Evolutionary conservation across 2,329 filamentous ascomycete species (phyloP).

Genomic region (Phialemoniopsis sp.): DNA sequence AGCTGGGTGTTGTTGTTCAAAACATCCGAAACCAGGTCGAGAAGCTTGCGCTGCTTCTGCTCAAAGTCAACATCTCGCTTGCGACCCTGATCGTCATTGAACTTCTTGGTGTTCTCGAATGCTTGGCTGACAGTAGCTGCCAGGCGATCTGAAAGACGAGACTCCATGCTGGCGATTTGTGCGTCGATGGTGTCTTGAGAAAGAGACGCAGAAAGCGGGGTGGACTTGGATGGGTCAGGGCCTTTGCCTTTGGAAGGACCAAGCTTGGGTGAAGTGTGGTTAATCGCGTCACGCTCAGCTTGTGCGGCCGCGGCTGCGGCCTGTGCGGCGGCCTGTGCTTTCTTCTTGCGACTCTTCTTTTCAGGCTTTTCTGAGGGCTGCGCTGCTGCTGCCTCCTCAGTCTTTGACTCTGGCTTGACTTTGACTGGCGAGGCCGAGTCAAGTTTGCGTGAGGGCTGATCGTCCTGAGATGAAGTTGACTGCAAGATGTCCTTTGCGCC

Average conservation of each 20-base stretch:
- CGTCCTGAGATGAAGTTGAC: slow-evolving; percentile 18
- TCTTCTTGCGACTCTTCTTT: slow-evolving; percentile 63
- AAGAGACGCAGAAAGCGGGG: slow-evolving; percentile 16
- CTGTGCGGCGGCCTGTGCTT: slow-evolving; percentile 44
- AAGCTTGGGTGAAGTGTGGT: slow-evolving; percentile 25
- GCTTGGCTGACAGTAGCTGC: slow-evolving; percentile 51
- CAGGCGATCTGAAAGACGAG: slow-evolving; percentile 41
- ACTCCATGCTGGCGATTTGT: slow-evolving; percentile 50
- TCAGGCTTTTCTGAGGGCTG: slow-evolving; percentile 53
- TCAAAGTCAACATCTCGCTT: slow-evolving; percentile 47
- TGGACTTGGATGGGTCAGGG: slow-evolving; percentile 20
- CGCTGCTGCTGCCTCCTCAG: slow-evolving; percentile 37
- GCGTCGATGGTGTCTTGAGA: slow-evolving; percentile 42
- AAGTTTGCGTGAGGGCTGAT: slow-evolving; percentile 24
- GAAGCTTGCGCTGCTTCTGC: slow-evolving; percentile 47
- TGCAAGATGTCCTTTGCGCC: slow-evolving; percentile 29
- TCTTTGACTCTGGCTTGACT: slow-evolving; percentile 39
- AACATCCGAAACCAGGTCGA: slow-evolving; percentile 55
- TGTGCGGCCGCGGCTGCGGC: slow-evolving; percentile 42
- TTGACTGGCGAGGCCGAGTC: slow-evolving; percentile 30
- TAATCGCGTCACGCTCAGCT: slow-evolving; percentile 26
- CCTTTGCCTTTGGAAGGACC: slow-evolving; percentile 22
- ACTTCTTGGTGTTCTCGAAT: slow-evolving; percentile 29
- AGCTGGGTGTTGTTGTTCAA: slow-evolving; percentile 63
- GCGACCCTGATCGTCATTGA: slow-evolving; percentile 59